Evolutionary conservation across 164 flowering plant species (phyloP).

Genomic region (Macadamia tetraphylla): DNA sequence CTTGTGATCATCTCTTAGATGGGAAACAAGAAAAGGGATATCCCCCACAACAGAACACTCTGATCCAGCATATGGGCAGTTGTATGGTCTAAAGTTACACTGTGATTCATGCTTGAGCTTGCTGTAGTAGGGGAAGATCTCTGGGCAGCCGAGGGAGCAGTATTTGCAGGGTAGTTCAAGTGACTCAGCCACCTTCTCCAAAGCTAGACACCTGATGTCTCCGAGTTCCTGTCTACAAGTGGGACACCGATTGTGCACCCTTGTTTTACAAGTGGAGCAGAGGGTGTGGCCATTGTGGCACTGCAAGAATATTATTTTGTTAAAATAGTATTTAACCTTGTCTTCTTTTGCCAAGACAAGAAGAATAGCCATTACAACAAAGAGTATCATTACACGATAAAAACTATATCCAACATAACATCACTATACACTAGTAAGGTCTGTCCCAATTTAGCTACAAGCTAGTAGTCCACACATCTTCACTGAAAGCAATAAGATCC

Average conservation of each 20-base stretch:
- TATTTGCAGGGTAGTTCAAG: conserved; percentile 53
- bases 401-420: neutral
- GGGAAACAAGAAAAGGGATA: conserved; percentile 76
- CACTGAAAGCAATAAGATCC: too few relatives aligned
- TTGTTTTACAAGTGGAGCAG: conserved; percentile 55
- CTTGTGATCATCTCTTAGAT: conserved; percentile 90
- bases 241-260: conserved; percentile 55
- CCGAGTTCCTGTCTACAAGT: conserved; percentile 64
- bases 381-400: neutral
- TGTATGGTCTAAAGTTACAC: conserved; percentile 54
- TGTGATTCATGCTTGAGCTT: conserved; percentile 48
- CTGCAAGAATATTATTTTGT: conserved; percentile 28
- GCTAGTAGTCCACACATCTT: neutral
- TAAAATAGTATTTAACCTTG: neutral
- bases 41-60: conserved; percentile 84
- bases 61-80: conserved; percentile 67
- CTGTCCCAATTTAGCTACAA: neutral
- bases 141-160: conserved; percentile 39
- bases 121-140: conserved; percentile 50
- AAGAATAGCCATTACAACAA: neutral
- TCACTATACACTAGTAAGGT: neutral
- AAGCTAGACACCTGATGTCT: conserved; percentile 56
- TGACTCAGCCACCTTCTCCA: conserved; percentile 57
- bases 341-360: neutral
- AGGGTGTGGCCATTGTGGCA: conserved; percentile 61